Evolutionary conservation across 768 basidiomycete species (phyloP).

Genomic region (Myochromella boudieri): DNA sequence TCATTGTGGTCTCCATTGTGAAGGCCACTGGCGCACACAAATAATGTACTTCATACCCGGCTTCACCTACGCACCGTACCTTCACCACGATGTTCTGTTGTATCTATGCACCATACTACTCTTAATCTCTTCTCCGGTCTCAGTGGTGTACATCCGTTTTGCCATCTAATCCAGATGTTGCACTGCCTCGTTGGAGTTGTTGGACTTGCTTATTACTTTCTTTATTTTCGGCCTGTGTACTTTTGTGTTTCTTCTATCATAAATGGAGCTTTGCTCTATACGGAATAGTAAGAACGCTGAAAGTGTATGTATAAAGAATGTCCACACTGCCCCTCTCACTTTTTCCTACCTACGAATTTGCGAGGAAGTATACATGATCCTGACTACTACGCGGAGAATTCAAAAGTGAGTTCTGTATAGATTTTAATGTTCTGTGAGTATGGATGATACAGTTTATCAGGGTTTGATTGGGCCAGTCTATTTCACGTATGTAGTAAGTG

Average conservation of each 20-base stretch:
- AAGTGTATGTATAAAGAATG: not conserved
- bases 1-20: constrained; percentile 94
- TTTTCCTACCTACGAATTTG: too few relatives aligned
- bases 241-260: constrained; percentile 1
- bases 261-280: constrained; percentile 9
- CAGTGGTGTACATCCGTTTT: not conserved
- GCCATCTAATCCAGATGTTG: constrained; percentile 2
- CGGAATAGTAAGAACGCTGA: not conserved
- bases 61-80: constrained; percentile 16
- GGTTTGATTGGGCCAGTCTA: too few relatives aligned
- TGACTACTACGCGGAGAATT: too few relatives aligned
- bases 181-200: constrained; percentile 10
- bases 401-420: too few relatives aligned
- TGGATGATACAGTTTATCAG: too few relatives aligned
- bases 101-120: constrained; percentile 41
- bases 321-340: too few relatives aligned
- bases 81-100: constrained; percentile 29
- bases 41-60: constrained; percentile 3
- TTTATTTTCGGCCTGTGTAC: constrained; percentile 11
- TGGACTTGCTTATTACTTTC: constrained; percentile 13
- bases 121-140: constrained; percentile 3
- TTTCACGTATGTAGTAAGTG: too few relatives aligned
- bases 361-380: too few relatives aligned
- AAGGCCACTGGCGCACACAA: constrained; percentile 67
- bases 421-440: too few relatives aligned